Base-by-base conservation (phyloP, 163 green algal genomes). In the Volvox carteri region DNA sequence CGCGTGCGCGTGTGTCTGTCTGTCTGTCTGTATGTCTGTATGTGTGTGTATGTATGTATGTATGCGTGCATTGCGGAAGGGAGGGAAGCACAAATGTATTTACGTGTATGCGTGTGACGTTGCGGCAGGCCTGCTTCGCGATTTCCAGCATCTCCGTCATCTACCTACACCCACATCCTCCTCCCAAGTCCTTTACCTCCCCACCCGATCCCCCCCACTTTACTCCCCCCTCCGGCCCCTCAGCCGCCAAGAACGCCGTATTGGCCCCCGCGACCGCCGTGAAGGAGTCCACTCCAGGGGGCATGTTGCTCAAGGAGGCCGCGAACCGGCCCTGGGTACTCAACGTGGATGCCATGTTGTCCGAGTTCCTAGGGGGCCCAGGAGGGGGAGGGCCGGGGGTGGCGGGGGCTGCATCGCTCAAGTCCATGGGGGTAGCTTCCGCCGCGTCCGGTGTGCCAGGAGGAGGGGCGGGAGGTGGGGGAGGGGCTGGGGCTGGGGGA, bases 291-390 rank as follows among this genome's bases (percentile, higher is more conserved):
- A 90, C 89, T 8, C 89, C 84, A 1, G 89, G 89, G 4, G 62
- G 72, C 5, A 44, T 86, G n/a, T 35, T 88, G 12, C 4, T 78
- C 16, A 88, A 85, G 39, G 84, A 90, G 77, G 77, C 77, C 1
- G 84, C 84, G 0, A 76, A 37, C 1, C 48, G 54, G 77, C 84
- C 76, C 42, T 92, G 89, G 89, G 77, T 90, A 14, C 87, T 92
- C 77, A 88, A 72, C 35, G 84, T 90, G 54, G 89, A 92, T 76
- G 67, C 77, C 0, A 90, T 92, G 89, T 62, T 92, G 54, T 62
- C 85, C 5, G 89, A 92, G 1, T 92, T 92, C 70, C 54, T 92
- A 62, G 60, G 54, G 9, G 81, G 81, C 33, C 41, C 41, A 41
- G 72, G 25, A 21, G 78, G 78, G 33, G 56, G 56, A 4, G n/a